Conservation (phyloP, 352 stramenopile species). For the Globisporangium nagaii region DNA sequence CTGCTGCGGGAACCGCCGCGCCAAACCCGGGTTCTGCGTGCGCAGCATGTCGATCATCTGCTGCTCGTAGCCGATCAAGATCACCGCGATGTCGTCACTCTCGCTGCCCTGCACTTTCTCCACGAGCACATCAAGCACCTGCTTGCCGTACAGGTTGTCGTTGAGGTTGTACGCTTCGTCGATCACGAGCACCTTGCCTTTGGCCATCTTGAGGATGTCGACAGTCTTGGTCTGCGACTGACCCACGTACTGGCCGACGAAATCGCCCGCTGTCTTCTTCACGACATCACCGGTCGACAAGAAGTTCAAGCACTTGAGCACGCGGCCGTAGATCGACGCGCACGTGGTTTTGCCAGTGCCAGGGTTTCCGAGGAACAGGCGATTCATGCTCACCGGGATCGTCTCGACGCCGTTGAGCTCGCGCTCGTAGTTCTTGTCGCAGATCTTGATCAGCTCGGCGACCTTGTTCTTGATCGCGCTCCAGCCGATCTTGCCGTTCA, state of each 20-base stretch:
- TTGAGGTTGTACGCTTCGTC: constrained; percentile 93
- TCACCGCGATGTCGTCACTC: constrained; percentile 89
- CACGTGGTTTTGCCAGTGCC: constrained; percentile 92
- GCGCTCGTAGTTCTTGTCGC: constrained; percentile 78
- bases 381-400: constrained; percentile 73
- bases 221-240: constrained; percentile 86
- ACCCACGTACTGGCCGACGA: constrained; percentile 74
- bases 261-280: constrained; percentile 85
- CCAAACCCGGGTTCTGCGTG: constrained; percentile 84
- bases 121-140: constrained; percentile 86
- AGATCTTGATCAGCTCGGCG: constrained; percentile 65
- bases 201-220: constrained; percentile 70
- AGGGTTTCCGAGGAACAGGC: constrained; percentile 88
- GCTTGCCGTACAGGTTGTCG: constrained; percentile 55
- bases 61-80: constrained; percentile 87
- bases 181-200: constrained; percentile 91
- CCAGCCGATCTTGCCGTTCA: constrained; percentile 79
- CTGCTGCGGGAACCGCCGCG: constrained; percentile 80
- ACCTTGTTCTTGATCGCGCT: constrained; percentile 72
- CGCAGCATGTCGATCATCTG: constrained; percentile 90
- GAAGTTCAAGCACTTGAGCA: constrained; percentile 88
- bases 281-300: constrained; percentile 88
- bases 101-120: constrained; percentile 88
- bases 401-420: constrained; percentile 64
- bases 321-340: constrained; percentile 76